These are phyloP conservation scores for Clohesyomyces aquaticus DNA, from an alignment of 495 filamentous ascomycete species.

Conservation along the genomic window DNA sequence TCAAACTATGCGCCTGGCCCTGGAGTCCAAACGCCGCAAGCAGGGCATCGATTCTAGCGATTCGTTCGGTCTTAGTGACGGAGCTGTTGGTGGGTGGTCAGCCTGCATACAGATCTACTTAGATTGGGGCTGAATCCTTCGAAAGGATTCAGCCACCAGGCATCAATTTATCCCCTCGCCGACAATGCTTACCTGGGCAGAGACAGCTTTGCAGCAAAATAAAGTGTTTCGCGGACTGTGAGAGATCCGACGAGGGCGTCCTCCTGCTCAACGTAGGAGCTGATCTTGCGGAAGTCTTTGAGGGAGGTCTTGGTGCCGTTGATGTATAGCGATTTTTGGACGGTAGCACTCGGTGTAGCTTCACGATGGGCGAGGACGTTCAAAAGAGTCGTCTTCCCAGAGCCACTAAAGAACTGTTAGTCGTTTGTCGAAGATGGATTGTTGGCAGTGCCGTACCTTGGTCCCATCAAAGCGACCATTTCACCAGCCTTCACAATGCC, in stretches of 20 bases:
- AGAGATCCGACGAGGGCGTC: slow-evolving; percentile 78
- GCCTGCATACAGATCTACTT: no score
- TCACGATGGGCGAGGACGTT: slow-evolving; percentile 70
- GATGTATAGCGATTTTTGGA: slow-evolving; percentile 57
- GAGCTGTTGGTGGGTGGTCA: slow-evolving; percentile 44
- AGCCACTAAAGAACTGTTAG: slow-evolving; percentile 51
- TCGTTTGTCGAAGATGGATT: not conserved
- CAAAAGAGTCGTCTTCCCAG: slow-evolving; percentile 77
- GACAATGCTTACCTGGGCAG: slow-evolving; percentile 54
- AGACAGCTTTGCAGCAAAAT: slow-evolving; percentile 66
- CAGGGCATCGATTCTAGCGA: slow-evolving; percentile 58
- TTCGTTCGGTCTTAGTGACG: slow-evolving; percentile 55
- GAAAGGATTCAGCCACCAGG: no score
- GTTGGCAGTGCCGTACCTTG: slow-evolving; percentile 48
- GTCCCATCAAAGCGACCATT: slow-evolving; percentile 76
- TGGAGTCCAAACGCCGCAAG: slow-evolving; percentile 65
- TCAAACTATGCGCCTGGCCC: slow-evolving; percentile 65
- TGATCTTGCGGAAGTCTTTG: slow-evolving; percentile 56
- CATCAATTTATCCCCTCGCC: no score
- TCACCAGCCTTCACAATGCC: slow-evolving; percentile 61
- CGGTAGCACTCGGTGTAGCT: slow-evolving; percentile 53
- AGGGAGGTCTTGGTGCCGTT: slow-evolving; percentile 57
- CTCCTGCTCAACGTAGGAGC: slow-evolving; percentile 81
- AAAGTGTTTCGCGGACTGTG: slow-evolving; percentile 75
- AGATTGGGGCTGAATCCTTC: no score